Percentiles rank a stretch among this genome's conserved stretches.
Evolutionary conservation across 176 grass and related monocot genomes (phyloP).

Genomic region (Raddia guianensis): DNA sequence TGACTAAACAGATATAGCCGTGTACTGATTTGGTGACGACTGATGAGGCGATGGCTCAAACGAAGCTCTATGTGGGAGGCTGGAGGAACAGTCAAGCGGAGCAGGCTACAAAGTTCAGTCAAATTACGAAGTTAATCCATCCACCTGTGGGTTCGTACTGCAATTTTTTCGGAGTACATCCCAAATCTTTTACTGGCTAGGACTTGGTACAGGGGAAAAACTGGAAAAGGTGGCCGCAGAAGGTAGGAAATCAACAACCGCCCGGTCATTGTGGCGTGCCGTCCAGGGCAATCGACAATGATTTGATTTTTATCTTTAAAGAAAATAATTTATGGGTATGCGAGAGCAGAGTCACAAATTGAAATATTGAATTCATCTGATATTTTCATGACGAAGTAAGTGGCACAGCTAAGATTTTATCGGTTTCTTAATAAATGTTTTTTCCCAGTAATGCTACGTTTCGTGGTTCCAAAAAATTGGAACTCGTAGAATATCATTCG

Average conservation of each 20-base stretch:
- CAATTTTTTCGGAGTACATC: not conserved
- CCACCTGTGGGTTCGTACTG: not conserved
- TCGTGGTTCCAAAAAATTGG: not conserved
- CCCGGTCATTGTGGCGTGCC: constrained; percentile 25
- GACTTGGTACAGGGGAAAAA: not conserved
- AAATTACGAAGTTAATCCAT: not conserved
- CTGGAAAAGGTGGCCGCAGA: not conserved
- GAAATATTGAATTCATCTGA: constrained; percentile 7
- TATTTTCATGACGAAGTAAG: constrained; percentile 2
- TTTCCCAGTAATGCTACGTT: not conserved
- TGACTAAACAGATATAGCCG: not conserved
- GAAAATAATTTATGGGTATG: not conserved
- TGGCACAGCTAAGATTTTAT: not conserved
- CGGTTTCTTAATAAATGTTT: not conserved
- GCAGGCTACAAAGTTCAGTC: not conserved
- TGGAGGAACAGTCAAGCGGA: not conserved
- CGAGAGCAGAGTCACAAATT: constrained; percentile 29
- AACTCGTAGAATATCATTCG: constrained; percentile 2
- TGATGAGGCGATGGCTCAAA: not conserved
- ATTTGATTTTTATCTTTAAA: not conserved
- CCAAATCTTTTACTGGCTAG: not conserved
- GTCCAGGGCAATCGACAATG: constrained; percentile 30
- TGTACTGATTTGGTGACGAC: too few relatives aligned
- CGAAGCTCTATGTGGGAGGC: not conserved
- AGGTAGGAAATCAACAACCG: constrained; percentile 38